Evolutionary conservation across 306 rosid genomes (phyloP), one percentile per base, ranked within the genome.

Genomic region (Cicer chorassanicum): DNA sequence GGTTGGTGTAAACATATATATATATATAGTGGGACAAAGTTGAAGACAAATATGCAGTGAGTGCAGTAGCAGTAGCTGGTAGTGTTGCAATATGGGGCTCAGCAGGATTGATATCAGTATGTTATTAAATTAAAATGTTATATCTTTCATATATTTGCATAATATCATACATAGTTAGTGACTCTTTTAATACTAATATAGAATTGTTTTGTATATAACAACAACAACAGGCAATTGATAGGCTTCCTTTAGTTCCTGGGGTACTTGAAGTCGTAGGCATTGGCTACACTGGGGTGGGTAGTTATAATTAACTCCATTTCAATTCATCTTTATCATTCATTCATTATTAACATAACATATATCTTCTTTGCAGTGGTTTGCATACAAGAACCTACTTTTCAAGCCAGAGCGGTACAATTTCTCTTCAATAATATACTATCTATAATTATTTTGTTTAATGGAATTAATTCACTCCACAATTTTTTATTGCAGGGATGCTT

Each of bases 11-110:
- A 10, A 54, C 11, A 7, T 6, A 12, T n/a, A n/a, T 5, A 3
- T 24, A 6, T 42, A 5, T 13, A 68, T 44, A 75, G 97, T 92
- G 99, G 99, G 97, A 90, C 8, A 94, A 94, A 82, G 91, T 92
- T 64, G 99, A 94, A 56, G 99, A 94, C 63, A 94, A 94, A 75
- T 92, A 94, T 86, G 97, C 97, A 69, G 92, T 90, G 84, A 86
- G 88, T 78, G 78, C 96, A 61, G 74, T 94, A 57, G 96, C 75
- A 0, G 88, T 90, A 46, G 91, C 95, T 68, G 93, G 67, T 60
- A 83, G 13, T 4, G 91, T 92, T 67, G 99, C 88, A 15, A 66
- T 90, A 24, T 84, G 89, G 97, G 95, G 86, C 66, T 85, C 92
- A 46, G 72, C 87, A 7, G 99, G 99, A 34, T 1, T 86, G 69